Evolutionary conservation across 441 rosid genomes (phyloP), one percentile per base, ranked within the genome.

Genomic region (Jatropha podagrica): DNA sequence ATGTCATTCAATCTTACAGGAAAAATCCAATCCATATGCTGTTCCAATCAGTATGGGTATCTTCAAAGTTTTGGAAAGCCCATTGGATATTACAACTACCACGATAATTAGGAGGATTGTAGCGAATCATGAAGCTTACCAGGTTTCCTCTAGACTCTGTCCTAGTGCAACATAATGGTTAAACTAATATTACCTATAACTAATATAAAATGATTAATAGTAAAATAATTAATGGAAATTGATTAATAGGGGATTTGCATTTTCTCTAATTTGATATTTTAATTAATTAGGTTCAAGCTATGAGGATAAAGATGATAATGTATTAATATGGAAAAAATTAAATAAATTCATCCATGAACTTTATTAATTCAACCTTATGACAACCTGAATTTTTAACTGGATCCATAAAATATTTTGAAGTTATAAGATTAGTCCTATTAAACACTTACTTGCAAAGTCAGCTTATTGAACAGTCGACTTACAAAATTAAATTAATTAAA

Each of bases 91-190:
- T 68, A 90, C 92, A 11, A 88, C 94, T 49, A 83, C 91, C 63
- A 90, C 92, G 0, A 88, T 90, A 81, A 90, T 90, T 60, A 81
- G 81, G 84, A 83, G 94, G 79, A 90, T 90, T 54, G 89, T 90
- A 20, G 75, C 91, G 74, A 90, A 90, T 78, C 90, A 90, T 71
- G 92, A 88, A 84, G 91, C 90, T 46, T 90, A 80, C 81, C 86
- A 85, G 92, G 89, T 77, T 46, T n/a, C 48, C 48, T 63, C 69
- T 41, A 26, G 63, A 64, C 37, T 52, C 12, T 72, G 7, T 72
- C 12, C 1, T 10, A 3, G 46, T 13, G 4, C 27, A 17, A 27
- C 59, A 23, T 42, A 41, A 20, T 58, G 27, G 49, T 14, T 44
- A 17, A 60, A 59, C 14, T 40, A 18, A 32, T 32, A 32, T 32